A percentile compares a stretch with the other conserved stretches of the same genome.
phyloP scores from a whole-genome alignment of 257 asterid species.

The Scutellaria galericulata region DNA sequence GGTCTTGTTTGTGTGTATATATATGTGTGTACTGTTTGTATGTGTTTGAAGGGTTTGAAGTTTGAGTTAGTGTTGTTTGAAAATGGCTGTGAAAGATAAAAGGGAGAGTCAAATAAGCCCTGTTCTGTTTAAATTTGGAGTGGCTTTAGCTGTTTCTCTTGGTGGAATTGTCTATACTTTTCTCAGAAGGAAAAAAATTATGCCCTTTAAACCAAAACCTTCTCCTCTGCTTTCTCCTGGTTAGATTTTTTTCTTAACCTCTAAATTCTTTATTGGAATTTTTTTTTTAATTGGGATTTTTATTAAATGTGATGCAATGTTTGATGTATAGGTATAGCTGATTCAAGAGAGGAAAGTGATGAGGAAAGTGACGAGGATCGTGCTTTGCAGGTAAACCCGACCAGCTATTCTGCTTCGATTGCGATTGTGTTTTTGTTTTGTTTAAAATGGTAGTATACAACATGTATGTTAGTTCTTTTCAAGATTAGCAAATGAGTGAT shows the following conservation, averaged over 20 bases:
- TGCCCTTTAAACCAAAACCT: conserved; percentile 50
- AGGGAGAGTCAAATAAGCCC: conserved; percentile 51
- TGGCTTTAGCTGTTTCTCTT: conserved; percentile 66
- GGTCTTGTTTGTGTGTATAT: conserved; percentile 27
- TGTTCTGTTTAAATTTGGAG: conserved; percentile 66
- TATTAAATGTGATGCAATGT: conserved; percentile 4
- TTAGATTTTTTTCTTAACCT: conserved; percentile 29
- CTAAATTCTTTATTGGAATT: not conserved
- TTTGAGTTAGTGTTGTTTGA: conserved; percentile 31
- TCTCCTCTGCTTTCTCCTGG: conserved; percentile 52
- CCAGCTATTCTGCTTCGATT: conserved; percentile 26
- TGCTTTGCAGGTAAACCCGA: conserved; percentile 42
- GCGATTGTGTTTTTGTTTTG: not conserved
- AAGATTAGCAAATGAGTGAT: conserved; percentile 10
- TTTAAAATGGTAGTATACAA: not conserved
- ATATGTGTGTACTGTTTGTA: not conserved
- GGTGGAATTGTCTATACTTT: conserved; percentile 76
- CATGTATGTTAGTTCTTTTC: not conserved
- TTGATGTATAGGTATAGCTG: conserved; percentile 47
- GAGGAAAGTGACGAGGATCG: conserved; percentile 38
- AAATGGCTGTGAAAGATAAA: conserved; percentile 60
- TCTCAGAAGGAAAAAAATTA: conserved; percentile 47
- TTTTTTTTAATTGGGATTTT: not conserved
- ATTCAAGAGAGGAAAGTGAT: conserved; percentile 41
- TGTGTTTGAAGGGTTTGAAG: conserved; percentile 9